Percentiles rank a stretch among this genome's conserved stretches.
These are phyloP conservation scores for Dactylonectria estremocensis DNA, from an alignment of 2,329 filamentous ascomycete genomes.

Conservation along the genomic window DNA sequence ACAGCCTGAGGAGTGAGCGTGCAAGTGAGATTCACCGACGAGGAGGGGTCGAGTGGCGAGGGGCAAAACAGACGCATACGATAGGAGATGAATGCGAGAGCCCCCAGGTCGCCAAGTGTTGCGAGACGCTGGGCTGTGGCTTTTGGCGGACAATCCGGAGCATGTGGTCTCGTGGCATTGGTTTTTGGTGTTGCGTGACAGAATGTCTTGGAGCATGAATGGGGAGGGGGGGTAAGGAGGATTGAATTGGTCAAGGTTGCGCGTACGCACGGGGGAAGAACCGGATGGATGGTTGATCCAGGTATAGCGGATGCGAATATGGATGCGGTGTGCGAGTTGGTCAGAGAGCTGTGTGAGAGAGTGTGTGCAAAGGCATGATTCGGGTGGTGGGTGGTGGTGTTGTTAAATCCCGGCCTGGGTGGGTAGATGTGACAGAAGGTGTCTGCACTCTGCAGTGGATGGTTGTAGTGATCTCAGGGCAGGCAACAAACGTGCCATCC, in stretches of 20 bases:
- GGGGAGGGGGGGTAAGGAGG: too few species aligned
- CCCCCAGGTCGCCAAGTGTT: slow-evolving; percentile 28
- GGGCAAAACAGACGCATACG: slow-evolving; percentile 32
- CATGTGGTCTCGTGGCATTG: slow-evolving; percentile 45
- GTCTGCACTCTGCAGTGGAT: slow-evolving; percentile 10
- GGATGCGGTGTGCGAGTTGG: slow-evolving; percentile 36
- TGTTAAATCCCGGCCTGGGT: slow-evolving; percentile 14
- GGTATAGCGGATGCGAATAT: slow-evolving; percentile 19
- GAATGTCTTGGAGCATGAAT: slow-evolving; percentile 45
- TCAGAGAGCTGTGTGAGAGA: slow-evolving; percentile 27
- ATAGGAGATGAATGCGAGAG: slow-evolving; percentile 21
- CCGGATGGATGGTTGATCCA: slow-evolving; percentile 42
- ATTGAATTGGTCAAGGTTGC: slow-evolving; percentile 29
- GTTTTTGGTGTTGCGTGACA: slow-evolving; percentile 44
- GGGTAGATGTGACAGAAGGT: neutral
- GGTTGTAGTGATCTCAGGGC: slow-evolving; percentile 28
- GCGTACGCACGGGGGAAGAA: slow-evolving; percentile 27
- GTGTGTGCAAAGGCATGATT: slow-evolving; percentile 17
- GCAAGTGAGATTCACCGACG: slow-evolving; percentile 6
- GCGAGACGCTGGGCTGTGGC: slow-evolving; percentile 36
- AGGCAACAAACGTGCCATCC: slow-evolving; percentile 11
- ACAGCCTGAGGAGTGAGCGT: slow-evolving; percentile 17
- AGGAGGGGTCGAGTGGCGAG: slow-evolving; percentile 1
- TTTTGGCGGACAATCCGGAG: slow-evolving; percentile 34
- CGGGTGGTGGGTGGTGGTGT: slow-evolving; percentile 7